Base-by-base conservation (phyloP, 306 rosid species). In the Oemleria cerasiformis region DNA sequence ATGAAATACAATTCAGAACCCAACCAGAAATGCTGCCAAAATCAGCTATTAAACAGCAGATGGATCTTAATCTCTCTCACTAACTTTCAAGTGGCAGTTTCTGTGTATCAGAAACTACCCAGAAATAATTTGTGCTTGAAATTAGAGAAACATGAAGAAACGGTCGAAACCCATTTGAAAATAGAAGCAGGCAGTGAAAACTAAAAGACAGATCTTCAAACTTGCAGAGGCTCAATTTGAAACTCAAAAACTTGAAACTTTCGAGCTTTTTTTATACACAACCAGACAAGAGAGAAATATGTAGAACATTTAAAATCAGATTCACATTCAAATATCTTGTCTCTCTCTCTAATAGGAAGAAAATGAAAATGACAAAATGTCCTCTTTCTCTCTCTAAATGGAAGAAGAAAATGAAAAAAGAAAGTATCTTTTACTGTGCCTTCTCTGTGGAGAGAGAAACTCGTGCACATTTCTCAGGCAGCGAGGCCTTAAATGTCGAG, bases 321-420 rank as follows among this genome's bases (percentile, higher is more conserved):
- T 88, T 88, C 88, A 86, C 84, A 86, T 82, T 90, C 84, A 86
- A 88, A 90, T 75, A 77, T 81, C 73, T 9, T 48, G 61, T 67
- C 81, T 43, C 79, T 74, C 74, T 71, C 75, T 74, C 60, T 69
- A 44, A 42, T 66, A 45, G 65, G 84, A 80, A 84, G 82, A 59
- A 19, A 50, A 38, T 82, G 85, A 14, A 70, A 77, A 84, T 44
- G 79, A 81, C 73, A 70, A 57, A 56, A 70, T 82, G 57, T 70
- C 84, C 73, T 71, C 65, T 50, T 76, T 65, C 71, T 54, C 72
- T 51, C 80, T 66, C 65, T 70, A 63, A 45, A 64, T 8, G 59
- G 47, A 56, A 67, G 62, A 20, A 53, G 47, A 48, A 43, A 49
- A 12, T 36, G 7, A 71, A 68, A 71, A 62, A 67, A 49, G 36